Evolutionary conservation across 129 eudicot species (phyloP).

Genomic region (Daucus carota): DNA sequence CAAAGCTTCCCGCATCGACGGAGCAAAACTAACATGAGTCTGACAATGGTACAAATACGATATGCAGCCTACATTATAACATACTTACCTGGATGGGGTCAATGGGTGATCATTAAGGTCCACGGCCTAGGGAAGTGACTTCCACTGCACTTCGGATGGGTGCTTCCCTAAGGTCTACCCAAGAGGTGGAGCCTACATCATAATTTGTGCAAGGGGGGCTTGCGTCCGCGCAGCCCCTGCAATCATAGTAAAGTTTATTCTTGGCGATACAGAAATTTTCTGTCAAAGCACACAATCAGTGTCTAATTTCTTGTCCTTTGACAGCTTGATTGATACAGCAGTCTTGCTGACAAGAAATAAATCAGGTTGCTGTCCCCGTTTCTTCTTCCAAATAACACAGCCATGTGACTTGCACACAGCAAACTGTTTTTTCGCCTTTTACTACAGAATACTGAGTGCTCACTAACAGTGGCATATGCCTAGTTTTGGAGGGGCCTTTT

Average conservation of each 20-base stretch:
- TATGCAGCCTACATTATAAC: not conserved
- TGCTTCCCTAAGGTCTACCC: constrained; percentile 3
- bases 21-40: not conserved
- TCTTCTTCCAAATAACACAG: no score
- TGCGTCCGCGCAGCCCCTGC: constrained; percentile 1
- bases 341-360: no score
- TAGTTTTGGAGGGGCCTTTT: no score
- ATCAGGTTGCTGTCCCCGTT: no score
- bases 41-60: not conserved
- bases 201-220: not conserved
- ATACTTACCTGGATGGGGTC: constrained; percentile 3
- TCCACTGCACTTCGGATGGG: not conserved
- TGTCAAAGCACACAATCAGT: no score
- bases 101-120: not conserved
- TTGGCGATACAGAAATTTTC: no score
- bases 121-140: constrained; percentile 3
- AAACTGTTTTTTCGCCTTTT: no score
- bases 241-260: not conserved
- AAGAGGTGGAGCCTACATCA: constrained; percentile 5
- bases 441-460: no score
- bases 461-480: no score
- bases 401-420: no score
- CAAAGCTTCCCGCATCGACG: not conserved
- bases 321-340: no score
- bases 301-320: no score